Evolutionary conservation across 148 eudicot species (phyloP), one percentile per base, ranked within the genome.

Genomic region (Selenicereus undatus): DNA sequence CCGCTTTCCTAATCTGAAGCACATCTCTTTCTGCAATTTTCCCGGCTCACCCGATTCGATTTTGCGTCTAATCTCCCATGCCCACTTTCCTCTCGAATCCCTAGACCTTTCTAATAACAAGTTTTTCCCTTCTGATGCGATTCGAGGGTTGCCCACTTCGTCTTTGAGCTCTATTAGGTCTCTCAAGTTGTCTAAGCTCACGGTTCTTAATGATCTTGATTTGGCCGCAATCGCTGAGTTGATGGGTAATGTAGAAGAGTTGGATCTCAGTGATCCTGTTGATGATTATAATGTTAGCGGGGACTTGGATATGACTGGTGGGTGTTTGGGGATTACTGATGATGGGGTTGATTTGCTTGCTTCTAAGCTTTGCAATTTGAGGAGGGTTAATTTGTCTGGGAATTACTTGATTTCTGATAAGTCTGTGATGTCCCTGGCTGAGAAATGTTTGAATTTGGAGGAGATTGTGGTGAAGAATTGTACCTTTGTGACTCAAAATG

Each of bases 271-370:
- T 81, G 86, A 84, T 52, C 86, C 86, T 42, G 78, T 58, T 35
- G 86, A 81, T 74, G 86, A 85, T 70, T 82, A 75, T 82, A 21
- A 84, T 80, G 69, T 86, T 24, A 83, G 84, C 65, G 83, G 78
- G 36, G 68, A 36, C 18, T 24, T 72, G 83, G 76, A 56, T 24
- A 2, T 68, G 20, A 24, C 69, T 83, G 84, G 81, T 68, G 78
- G 73, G 29, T 22, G 51, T 52, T 56, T 71, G n/a, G 86, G 85
- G 85, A 86, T 93, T 54, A 90, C 91, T 60, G 94, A 93, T 87
- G 27, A 24, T 70, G 97, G 94, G 29, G 76, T 93, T 56, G 81
- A 83, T 74, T 68, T 83, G 43, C 62, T 93, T 82, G 89, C 91
- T 71, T 80, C 78, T 4, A 87, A 76, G 60, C 65, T 93, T 9